Evolutionary conservation across 768 basidiomycete species (phyloP).

Genomic region (Xerocomus brunneocitrinus): DNA sequence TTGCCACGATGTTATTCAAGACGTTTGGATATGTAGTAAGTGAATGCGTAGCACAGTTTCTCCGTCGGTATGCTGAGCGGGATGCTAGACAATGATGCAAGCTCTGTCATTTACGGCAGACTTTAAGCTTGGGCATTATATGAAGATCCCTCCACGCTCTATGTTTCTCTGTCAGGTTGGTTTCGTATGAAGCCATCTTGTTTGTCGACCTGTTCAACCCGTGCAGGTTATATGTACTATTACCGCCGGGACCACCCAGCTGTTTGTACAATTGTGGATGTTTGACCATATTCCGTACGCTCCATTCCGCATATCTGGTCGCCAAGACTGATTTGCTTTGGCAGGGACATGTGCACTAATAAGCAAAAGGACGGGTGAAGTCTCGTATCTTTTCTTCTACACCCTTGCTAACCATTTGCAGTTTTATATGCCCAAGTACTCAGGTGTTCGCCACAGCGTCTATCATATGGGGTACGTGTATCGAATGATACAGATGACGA

Average conservation of each 20-base stretch:
- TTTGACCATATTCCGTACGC: slow-evolving; percentile 54
- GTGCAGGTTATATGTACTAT: slow-evolving; percentile 55
- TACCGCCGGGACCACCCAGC: slow-evolving; percentile 67
- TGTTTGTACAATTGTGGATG: slow-evolving; percentile 75
- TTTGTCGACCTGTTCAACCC: background rate
- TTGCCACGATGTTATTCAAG: slow-evolving; percentile 88
- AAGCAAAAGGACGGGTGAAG: slow-evolving; percentile 38
- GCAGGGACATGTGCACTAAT: slow-evolving; percentile 44
- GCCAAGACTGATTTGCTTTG: background rate
- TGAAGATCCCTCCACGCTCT: slow-evolving; percentile 56
- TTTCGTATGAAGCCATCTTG: background rate
- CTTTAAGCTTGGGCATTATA: slow-evolving; percentile 75
- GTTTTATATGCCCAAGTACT: slow-evolving; percentile 48
- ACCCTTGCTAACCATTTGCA: slow-evolving; percentile 3
- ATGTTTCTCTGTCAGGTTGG: slow-evolving; percentile 70
- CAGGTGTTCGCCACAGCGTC: slow-evolving; percentile 56
- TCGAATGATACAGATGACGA: background rate
- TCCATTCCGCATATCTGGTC: background rate
- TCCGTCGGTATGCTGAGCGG: background rate
- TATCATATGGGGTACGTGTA: slow-evolving; percentile 40
- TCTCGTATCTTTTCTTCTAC: background rate
- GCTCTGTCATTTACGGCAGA: slow-evolving; percentile 68
- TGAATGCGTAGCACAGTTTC: background rate
- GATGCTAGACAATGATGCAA: slow-evolving; percentile 29
- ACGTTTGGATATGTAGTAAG: slow-evolving; percentile 67